A percentile compares a stretch with the other conserved stretches of the same genome.
Conservation (phyloP, 352 stramenopile species). For the Phytophthora vignae region DNA sequence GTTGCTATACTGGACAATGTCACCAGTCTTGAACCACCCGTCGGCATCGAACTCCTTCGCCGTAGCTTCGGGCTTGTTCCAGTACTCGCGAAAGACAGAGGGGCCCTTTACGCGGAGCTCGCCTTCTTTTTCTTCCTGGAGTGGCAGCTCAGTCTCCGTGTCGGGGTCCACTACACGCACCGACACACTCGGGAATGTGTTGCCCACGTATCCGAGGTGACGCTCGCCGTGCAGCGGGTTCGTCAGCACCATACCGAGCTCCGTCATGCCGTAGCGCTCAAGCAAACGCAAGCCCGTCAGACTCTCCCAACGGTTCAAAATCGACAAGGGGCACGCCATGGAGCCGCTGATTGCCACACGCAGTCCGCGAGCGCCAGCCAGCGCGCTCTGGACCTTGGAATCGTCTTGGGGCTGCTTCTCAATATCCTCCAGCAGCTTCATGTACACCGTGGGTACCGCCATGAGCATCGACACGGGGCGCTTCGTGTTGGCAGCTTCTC, state of each 20-base stretch:
- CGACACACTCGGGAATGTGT: conserved; percentile 83
- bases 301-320: conserved; percentile 82
- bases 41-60: conserved; percentile 85
- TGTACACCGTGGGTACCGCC: conserved; percentile 94
- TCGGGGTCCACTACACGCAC: conserved; percentile 86
- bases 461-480: conserved; percentile 82
- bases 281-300: conserved; percentile 87
- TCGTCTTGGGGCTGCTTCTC: conserved; percentile 40
- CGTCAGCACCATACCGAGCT: conserved; percentile 92
- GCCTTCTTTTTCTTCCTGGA: conserved; percentile 58
- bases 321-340: conserved; percentile 85
- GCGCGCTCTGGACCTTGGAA: conserved; percentile 15
- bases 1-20: conserved; percentile 86
- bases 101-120: conserved; percentile 89
- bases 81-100: conserved; percentile 91
- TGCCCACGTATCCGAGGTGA: conserved; percentile 86
- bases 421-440: conserved; percentile 84
- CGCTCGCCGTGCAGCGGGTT: conserved; percentile 82
- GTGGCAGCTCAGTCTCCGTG: conserved; percentile 54
- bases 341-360: conserved; percentile 85
- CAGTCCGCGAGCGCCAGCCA: conserved; percentile 35
- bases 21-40: conserved; percentile 93
- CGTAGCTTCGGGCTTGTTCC: conserved; percentile 83
- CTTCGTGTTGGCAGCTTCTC: conserved; percentile 18
- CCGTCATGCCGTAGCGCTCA: conserved; percentile 93